Conservation (phyloP, 441 rosid species). For the Euphorbia celastroides region DNA sequence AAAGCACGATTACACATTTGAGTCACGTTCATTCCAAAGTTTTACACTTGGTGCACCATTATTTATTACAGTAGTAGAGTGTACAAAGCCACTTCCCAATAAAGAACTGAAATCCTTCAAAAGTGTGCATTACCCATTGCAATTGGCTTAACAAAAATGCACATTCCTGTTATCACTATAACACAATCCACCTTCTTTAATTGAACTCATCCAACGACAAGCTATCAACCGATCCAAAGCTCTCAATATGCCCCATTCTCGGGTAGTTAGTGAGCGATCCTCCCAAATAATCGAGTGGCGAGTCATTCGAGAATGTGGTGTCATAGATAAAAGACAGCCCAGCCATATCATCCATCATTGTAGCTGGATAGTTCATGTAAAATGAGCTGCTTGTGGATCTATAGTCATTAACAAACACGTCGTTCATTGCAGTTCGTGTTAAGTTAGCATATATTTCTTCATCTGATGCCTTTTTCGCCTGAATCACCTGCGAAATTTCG, state of each 20-base stretch:
- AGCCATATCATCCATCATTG: slow-evolving; percentile 25
- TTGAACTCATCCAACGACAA: slow-evolving; percentile 74
- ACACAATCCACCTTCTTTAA: slow-evolving; percentile 14
- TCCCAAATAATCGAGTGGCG: slow-evolving; percentile 82
- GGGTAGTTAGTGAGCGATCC: slow-evolving; percentile 62
- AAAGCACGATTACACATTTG: neutral
- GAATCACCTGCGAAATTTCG: slow-evolving; percentile 49
- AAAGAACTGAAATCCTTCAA: neutral
- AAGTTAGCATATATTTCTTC: slow-evolving; percentile 55
- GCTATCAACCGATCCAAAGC: slow-evolving; percentile 77
- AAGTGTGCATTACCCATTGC: slow-evolving; percentile 1
- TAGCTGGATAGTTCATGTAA: slow-evolving; percentile 34
- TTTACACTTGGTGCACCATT: slow-evolving; percentile 4
- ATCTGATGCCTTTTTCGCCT: slow-evolving; percentile 79
- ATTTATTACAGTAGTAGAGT: slow-evolving; percentile 14
- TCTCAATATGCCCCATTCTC: slow-evolving; percentile 50
- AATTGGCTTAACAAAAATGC: slow-evolving; percentile 8
- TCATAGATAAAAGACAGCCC: slow-evolving; percentile 77
- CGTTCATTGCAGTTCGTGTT: slow-evolving; percentile 37
- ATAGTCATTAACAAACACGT: slow-evolving; percentile 37
- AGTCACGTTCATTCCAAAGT: neutral
- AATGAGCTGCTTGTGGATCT: slow-evolving; percentile 31
- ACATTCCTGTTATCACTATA: neutral
- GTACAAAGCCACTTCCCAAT: neutral
- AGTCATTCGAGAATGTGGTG: slow-evolving; percentile 62